Evolutionary conservation across 805 yeast genomes (phyloP), one percentile per base, ranked within the genome.

Genomic region (Myxozyma mucilagina): DNA sequence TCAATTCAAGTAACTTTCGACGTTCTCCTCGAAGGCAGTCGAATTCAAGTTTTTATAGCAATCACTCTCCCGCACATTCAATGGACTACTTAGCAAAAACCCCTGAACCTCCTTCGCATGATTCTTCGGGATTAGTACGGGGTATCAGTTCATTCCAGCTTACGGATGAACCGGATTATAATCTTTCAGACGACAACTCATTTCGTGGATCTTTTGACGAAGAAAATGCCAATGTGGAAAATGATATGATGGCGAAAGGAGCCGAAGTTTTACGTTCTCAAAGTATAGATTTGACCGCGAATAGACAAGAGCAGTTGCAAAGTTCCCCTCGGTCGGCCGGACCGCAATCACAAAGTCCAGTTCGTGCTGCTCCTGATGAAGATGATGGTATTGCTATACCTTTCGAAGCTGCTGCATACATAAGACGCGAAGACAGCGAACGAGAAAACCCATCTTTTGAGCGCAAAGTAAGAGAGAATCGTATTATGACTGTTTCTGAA

Each of bases 401-500:
- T n/a, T 7, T 39, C 43, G 64, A 60, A 32, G 54, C 47, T 10
- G 54, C 51, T 16, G 41, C 47, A 7, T 60, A 48, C 18, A 24
- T 59, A 18, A 16, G 18, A 18, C 49, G 47, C 14, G 50, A 54
- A 4, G 52, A 53, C 11, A 6, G 49, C 14, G 38, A 31, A 6
- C n/a, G 29, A n/a, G 41, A 35, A 35, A 34, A 45, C 29, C 47
- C 57, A 13, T 39, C 62, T 18, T 43, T 41, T n/a, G 55, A 35
- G 35, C 54, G 57, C 4, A 7, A 14, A 16, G 48, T 58, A 3
- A 18, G 35, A 11, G 56, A 60, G 45, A 59, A 63, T 41, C 57
- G 61, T 7, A 29, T 69, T 35, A 70, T 71, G 74, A 69, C 74
- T 29, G 65, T 66, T 55, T 53, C 71, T 10, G 72, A 71, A 61